Evolutionary conservation across 192 early-diverging fungal genomes (phyloP), one percentile per base, ranked within the genome.

Genomic region (Coemansia sp.): DNA sequence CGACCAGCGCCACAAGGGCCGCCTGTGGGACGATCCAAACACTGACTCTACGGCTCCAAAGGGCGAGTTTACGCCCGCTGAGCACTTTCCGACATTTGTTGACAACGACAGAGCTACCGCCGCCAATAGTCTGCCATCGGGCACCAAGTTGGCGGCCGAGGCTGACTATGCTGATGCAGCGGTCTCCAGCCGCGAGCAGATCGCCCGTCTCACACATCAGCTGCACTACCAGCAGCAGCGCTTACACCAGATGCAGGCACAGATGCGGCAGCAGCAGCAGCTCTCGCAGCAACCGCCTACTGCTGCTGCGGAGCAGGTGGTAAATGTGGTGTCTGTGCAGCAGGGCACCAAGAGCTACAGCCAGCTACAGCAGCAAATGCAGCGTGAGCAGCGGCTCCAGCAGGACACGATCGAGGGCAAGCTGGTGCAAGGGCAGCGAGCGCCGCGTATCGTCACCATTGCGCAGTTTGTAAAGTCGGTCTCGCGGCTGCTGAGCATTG

Each of bases 381-480:
- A 78, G 67, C 80, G 70, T 38, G 70, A 75, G 73, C 80, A 73
- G 63, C 49, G 63, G 49, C 72, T 82, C 43, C 81, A 75, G 51
- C 76, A 78, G 44, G 76, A 78, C 65, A 65, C 59, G 34, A 69
- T 77, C 16, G 68, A 67, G 11, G 72, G 72, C n/a, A 74, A 54
- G 69, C 63, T 72, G 5, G 29, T 67, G n/a, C 68, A 73, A 38
- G 70, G 62, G 12, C 67, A 63, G 59, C 62, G 63, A 29, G 66
- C 73, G 6, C 65, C 77, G 12, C 81, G 81, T 13, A 79, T 84
- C 16, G 81, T 84, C 65, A 84, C 81, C 8, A 76, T 84, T 34
- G 76, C 81, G 47, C 81, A 84, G 68, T 84, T 84, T 57, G 62
- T 76, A 42, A 76, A 76, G 52, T 78, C 81, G 0, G 71, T 84